Evolutionary conservation across 225 moss, liverwort and hornwort genomes (phyloP).

Genomic region (Neckera pumila): DNA sequence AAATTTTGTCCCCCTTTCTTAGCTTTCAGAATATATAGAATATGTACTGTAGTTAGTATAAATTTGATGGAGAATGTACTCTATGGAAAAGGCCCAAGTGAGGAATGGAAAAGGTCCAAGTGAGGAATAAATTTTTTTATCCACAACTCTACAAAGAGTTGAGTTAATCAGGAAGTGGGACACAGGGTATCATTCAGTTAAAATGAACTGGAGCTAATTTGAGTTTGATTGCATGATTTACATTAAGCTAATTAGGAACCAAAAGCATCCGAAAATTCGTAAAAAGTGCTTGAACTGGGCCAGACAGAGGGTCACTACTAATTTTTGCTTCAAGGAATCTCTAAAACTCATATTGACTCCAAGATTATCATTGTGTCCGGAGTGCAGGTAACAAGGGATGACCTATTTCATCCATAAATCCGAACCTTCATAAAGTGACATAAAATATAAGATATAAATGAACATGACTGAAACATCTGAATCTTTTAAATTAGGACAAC

Average conservation of each 20-base stretch:
- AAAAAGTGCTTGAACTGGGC: not conserved
- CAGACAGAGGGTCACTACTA: not conserved
- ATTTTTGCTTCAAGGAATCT: not conserved
- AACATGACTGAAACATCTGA: not conserved
- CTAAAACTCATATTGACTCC: not conserved
- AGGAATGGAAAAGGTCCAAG: not conserved
- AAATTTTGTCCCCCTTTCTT: not conserved
- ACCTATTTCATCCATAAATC: not conserved
- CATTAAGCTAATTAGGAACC: not conserved
- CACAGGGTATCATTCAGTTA: not conserved
- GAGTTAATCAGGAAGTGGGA: not conserved
- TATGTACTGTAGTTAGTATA: no score
- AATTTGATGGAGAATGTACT: not conserved
- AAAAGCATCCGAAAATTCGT: not conserved
- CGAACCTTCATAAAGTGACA: not conserved
- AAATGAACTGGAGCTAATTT: not conserved
- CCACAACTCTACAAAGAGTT: not conserved
- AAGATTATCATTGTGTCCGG: not conserved
- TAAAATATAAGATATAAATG: not conserved
- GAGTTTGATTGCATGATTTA: not conserved
- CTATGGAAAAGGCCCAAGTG: not conserved
- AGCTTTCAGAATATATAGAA: not conserved
- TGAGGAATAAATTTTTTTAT: not conserved
- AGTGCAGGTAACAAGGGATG: not conserved
- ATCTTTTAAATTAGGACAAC: not conserved